A percentile compares a stretch with the other conserved stretches of the same genome.
These are phyloP conservation scores for Bimuria novae-zelandiae DNA, from an alignment of 2,329 filamentous ascomycete genomes.

Conservation along the genomic window DNA sequence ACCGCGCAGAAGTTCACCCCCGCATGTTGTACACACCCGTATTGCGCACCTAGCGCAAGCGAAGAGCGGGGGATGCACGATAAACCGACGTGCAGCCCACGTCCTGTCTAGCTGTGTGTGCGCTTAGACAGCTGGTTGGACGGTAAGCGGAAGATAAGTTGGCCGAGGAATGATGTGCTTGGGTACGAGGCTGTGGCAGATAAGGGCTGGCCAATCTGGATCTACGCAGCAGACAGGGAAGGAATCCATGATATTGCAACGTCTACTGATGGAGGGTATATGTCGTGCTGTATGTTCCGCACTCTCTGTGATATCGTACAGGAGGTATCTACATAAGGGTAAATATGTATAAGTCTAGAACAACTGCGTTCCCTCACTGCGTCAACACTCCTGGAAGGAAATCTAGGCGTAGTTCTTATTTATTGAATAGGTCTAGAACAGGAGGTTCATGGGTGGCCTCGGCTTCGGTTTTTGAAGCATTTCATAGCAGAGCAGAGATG, in stretches of 20 bases:
- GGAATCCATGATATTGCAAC: not conserved
- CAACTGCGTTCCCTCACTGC: too few species aligned
- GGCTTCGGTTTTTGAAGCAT: slow-evolving; percentile 59
- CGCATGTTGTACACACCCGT: not conserved
- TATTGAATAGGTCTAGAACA: too few species aligned
- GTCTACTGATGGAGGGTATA: slow-evolving; percentile 3
- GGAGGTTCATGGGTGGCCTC: slow-evolving; percentile 17
- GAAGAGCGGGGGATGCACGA: slow-evolving; percentile 5
- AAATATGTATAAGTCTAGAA: slow-evolving; percentile 15
- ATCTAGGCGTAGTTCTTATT: too few species aligned
- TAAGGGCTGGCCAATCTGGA: slow-evolving; percentile 8
- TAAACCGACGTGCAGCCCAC: not conserved
- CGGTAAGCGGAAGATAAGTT: not conserved
- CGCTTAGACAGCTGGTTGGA: not conserved
- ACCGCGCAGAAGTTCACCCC: not conserved
- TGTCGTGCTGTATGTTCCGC: not conserved
- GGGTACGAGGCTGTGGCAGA: slow-evolving; percentile 11
- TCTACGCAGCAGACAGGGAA: not conserved
- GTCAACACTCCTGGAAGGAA: too few species aligned
- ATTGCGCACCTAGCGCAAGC: not conserved
- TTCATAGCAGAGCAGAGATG: slow-evolving; percentile 73
- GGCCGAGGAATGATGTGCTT: slow-evolving; percentile 12
- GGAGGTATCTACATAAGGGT: slow-evolving; percentile 3
- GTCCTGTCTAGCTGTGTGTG: not conserved
- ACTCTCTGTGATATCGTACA: slow-evolving; percentile 2